Conservation (phyloP, 78 protist species). For the Tieghemostelium lacteum region DNA sequence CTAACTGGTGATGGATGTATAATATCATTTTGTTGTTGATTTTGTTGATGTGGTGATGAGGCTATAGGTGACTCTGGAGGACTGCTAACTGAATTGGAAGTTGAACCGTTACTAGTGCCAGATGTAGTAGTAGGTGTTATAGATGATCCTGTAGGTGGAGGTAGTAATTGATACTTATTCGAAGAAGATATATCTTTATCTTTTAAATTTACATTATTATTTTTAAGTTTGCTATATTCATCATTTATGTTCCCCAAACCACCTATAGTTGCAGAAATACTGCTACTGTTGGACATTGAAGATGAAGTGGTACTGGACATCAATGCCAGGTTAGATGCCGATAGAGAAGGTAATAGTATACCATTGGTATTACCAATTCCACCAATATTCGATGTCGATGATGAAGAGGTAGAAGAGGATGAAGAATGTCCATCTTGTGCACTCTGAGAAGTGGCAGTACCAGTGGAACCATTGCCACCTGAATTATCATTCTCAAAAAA, state of each 20-base stretch:
- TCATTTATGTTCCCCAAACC: too few species aligned
- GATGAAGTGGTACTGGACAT: background rate
- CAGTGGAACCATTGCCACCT: background rate
- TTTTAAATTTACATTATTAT: too few species aligned
- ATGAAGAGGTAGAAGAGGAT: background rate
- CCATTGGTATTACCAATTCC: background rate
- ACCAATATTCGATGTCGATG: background rate
- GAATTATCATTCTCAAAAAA: slow-evolving; percentile 10
- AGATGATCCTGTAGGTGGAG: too few species aligned
- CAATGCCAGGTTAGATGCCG: slow-evolving; percentile 26
- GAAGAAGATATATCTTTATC: too few species aligned
- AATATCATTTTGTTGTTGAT: background rate
- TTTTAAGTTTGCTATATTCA: too few species aligned
- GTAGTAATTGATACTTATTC: too few species aligned
- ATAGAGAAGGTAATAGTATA: slow-evolving; percentile 17
- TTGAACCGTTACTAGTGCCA: too few species aligned
- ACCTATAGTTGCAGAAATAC: too few species aligned
- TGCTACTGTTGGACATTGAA: background rate
- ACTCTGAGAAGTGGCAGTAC: too few species aligned
- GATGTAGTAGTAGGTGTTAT: too few species aligned
- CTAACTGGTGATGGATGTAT: background rate
- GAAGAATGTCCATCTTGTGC: background rate
- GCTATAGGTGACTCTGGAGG: background rate
- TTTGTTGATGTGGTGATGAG: slow-evolving; percentile 9
- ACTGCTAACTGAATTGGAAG: background rate